A percentile compares a stretch with the other conserved stretches of the same genome.
These are phyloP conservation scores for Trichomonascus vanleenenianus DNA, from an alignment of 805 yeast genomes.

Conservation along the genomic window DNA sequence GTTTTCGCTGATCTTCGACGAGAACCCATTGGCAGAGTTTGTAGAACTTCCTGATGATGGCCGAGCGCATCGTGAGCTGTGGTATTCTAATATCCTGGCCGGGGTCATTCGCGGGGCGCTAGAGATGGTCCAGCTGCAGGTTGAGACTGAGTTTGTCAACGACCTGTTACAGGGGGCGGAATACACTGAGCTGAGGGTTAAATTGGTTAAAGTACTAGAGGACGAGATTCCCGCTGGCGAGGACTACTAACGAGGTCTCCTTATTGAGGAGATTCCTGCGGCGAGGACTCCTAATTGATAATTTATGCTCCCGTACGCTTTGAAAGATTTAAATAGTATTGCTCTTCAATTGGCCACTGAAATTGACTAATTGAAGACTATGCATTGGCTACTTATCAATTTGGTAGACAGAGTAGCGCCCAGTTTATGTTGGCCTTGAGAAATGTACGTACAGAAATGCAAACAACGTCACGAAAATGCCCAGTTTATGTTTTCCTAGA, in stretches of 20 bases:
- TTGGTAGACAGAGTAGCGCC: too few species aligned
- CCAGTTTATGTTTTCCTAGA: too few species aligned
- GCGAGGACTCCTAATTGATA: too few species aligned
- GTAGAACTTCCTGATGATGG: slow-evolving; percentile 88
- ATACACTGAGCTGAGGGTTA: slow-evolving; percentile 68
- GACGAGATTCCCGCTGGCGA: slow-evolving; percentile 98
- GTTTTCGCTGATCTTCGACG: slow-evolving; percentile 64
- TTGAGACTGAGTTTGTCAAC: slow-evolving; percentile 70
- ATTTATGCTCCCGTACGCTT: too few species aligned
- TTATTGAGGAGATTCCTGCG: too few species aligned
- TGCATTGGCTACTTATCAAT: too few species aligned
- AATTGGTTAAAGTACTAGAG: slow-evolving; percentile 61
- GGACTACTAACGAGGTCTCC: slow-evolving; percentile 43
- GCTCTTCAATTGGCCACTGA: too few species aligned
- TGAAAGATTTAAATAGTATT: too few species aligned
- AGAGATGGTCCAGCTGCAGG: slow-evolving; percentile 89
- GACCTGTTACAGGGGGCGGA: slow-evolving; percentile 81
- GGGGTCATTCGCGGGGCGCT: slow-evolving; percentile 89
- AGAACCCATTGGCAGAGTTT: slow-evolving; percentile 90
- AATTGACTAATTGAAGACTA: too few species aligned
- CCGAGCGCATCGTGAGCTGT: slow-evolving; percentile 58
- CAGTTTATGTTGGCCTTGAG: too few species aligned
- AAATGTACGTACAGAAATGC: too few species aligned
- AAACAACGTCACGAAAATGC: too few species aligned
- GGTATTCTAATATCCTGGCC: slow-evolving; percentile 88